Base-by-base conservation (phyloP, 345 rosid species). In the Excoecaria cochinchinensis region DNA sequence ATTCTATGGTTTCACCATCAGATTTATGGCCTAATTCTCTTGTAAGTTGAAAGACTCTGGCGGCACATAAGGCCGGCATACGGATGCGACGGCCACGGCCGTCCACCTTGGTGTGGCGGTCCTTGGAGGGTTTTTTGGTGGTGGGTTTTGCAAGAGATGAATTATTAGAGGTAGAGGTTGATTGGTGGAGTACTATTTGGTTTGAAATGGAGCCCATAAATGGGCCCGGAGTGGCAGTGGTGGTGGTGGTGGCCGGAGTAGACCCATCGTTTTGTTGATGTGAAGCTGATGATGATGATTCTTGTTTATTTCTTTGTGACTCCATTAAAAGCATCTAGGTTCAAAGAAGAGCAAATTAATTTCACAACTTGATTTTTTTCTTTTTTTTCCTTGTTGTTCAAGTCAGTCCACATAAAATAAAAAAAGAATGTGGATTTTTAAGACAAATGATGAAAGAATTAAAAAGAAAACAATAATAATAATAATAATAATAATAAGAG, bases 41-140 rank as follows among this genome's bases (percentile, higher is more conserved):
- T 0, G 94, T 92, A 2, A 92, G 82, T 75, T 92, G 97, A 53
- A 92, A 92, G 48, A 92, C 97, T 63, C 97, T 78, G 7, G 97
- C 97, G 1, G 97, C 97, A 64, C 94, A 92, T 70, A 89, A 67
- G 71, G 94, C 93, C 44, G 97, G 97, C 94, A 92, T 92, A 36
- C 97, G 89, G 82, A 92, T 92, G 67, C 97, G 69, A 22, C 97
- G 86, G 52, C 97, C 97, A 6, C 97, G 91, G 59, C 97, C 97
- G 11, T 92, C 97, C 21, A 92, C 97, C 74, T 92, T 92, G 13
- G 94, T 92, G 59, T 92, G 97, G 8, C 97, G 88, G 72, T 92
- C 97, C 75, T 90, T 92, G 40, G 91, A 77, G 17, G 97, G 90
- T 59, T 85, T 82, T 69, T 90, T 89, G 25, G 84, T 80, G 46